Conservation (phyloP, 164 flowering plant species). For the Houttuynia cordata region DNA sequence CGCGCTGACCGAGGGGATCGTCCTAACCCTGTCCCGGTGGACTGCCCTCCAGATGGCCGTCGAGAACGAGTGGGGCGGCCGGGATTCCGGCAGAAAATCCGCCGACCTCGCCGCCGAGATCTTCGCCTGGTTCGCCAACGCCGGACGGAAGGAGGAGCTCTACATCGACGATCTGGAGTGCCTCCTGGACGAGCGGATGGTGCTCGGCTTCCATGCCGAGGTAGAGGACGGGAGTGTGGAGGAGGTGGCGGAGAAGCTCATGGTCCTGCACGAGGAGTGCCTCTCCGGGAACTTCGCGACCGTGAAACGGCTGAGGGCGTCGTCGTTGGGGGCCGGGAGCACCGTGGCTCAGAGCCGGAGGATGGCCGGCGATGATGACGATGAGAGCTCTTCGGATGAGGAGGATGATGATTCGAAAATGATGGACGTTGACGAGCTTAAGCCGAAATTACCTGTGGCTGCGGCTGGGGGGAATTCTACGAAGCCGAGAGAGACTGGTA, state of each 20-base stretch:
- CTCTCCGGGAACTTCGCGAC: neutral
- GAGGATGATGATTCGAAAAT: neutral
- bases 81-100: slow-evolving; percentile 22
- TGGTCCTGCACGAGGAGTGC: neutral
- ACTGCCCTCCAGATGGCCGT: slow-evolving; percentile 31
- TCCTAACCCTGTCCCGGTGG: slow-evolving; percentile 23
- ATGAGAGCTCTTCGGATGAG: neutral
- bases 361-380: neutral
- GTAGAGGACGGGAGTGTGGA: slow-evolving; percentile 40
- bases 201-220: slow-evolving; percentile 23
- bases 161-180: slow-evolving; percentile 27
- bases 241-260: slow-evolving; percentile 14
- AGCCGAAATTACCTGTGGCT: neutral
- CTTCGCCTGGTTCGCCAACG: slow-evolving; percentile 19
- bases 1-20: slow-evolving; percentile 11
- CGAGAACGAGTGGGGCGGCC: slow-evolving; percentile 38
- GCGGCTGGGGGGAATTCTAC: neutral
- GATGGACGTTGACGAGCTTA: neutral
- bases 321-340: neutral
- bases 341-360: neutral
- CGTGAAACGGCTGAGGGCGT: neutral
- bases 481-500: neutral
- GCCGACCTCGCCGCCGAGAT: slow-evolving; percentile 17
- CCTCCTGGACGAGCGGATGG: slow-evolving; percentile 26
- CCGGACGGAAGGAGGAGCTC: slow-evolving; percentile 4